Evolutionary conservation across 2,329 filamentous ascomycete genomes (phyloP), one percentile per base, ranked within the genome.

Genomic region (Helotiales sp.): DNA sequence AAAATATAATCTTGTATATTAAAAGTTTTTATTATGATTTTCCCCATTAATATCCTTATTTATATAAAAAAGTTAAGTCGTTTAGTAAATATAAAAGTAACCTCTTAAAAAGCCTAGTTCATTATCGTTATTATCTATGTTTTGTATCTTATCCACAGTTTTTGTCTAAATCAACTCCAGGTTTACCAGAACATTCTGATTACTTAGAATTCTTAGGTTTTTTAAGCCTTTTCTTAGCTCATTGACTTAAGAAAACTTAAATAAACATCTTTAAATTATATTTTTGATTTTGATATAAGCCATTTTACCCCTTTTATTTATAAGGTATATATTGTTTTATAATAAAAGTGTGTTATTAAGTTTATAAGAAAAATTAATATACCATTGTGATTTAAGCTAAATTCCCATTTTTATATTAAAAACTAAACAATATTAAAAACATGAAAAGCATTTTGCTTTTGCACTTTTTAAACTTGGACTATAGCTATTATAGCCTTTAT

Each of bases 331-430:
- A 71, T n/a, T 0, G 83, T 84, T 13, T 91, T 91, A 74, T 93
- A 91, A 72, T 93, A 91, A 11, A 93, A 77, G 37, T 89, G 87
- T 89, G 2, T 87, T 89, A 22, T 81, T 80, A 0, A 91, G 90
- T 0, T 85, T 0, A 86, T 89, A 0, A 90, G 82, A 72, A 93
- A 91, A 71, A 91, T 84, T 1, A 88, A 87, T 83, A 93, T 89
- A 63, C 91, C 91, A 75, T 93, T 93, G 67, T 91, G n/a, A n/a
- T n/a, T 84, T 2, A 92, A 75, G 0, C 89, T 89, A 0, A 89
- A 91, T 1, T 89, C 91, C 86, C n/a, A n/a, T n/a, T n/a, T n/a
- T n/a, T n/a, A n/a, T 89, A 93, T 80, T 93, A 89, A 89, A 8
- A 87, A 88, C 70, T 92, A 88, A 22, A 93, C 81, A 17, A 89